These are phyloP conservation scores for Leccinum broughii DNA, from an alignment of 768 basidiomycete species.

Conservation along the genomic window DNA sequence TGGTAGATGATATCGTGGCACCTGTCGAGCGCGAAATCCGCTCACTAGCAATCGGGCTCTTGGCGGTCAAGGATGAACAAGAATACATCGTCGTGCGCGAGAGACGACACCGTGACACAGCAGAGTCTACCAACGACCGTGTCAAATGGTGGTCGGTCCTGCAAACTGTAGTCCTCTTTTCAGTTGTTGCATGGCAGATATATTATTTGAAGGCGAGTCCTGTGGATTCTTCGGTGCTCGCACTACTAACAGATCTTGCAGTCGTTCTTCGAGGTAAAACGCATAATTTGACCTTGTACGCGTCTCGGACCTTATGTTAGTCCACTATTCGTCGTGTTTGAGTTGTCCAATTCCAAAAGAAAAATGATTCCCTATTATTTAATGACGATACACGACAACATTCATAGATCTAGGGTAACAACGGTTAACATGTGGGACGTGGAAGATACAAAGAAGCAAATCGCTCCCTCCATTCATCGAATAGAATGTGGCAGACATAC, in stretches of 20 bases:
- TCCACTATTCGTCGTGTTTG: background rate
- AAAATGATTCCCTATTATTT: conserved; percentile 12
- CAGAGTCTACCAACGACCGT: conserved; percentile 88
- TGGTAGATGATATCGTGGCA: conserved; percentile 72
- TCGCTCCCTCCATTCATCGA: conserved; percentile 8
- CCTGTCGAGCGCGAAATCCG: conserved; percentile 97
- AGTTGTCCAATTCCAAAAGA: background rate
- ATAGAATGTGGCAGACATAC: conserved; percentile 10
- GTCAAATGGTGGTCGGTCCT: conserved; percentile 99
- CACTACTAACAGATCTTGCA: conserved; percentile 25
- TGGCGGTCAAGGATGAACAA: conserved; percentile 96
- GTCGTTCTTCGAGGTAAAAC: conserved; percentile 91
- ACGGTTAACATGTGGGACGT: conserved; percentile 22
- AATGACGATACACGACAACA: conserved; percentile 23
- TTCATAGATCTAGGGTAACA: conserved; percentile 31
- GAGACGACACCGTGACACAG: conserved; percentile 89
- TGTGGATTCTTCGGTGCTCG: background rate
- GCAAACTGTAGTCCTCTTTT: conserved; percentile 83
- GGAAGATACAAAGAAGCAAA: conserved; percentile 3
- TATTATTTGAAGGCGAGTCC: conserved; percentile 85
- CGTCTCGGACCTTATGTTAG: background rate
- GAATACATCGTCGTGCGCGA: conserved; percentile 98
- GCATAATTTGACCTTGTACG: conserved; percentile 62
- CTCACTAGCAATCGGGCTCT: conserved; percentile 72
- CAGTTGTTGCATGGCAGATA: conserved; percentile 95